Percentiles rank a stretch among this genome's conserved stretches.
Conservation (phyloP, 2,329 filamentous ascomycete species). For the Dryadomyces quercivorus region DNA sequence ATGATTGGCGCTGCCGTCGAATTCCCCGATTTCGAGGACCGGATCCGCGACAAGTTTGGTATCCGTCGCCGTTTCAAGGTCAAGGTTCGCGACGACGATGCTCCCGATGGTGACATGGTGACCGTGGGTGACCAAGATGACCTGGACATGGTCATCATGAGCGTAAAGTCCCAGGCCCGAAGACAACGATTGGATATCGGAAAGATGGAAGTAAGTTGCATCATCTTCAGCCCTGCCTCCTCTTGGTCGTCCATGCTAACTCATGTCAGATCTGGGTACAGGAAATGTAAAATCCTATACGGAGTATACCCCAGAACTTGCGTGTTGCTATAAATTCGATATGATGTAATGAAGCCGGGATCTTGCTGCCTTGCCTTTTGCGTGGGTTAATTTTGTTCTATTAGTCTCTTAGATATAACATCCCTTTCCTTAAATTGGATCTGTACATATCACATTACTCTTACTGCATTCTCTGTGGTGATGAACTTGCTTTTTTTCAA, state of each 20-base stretch:
- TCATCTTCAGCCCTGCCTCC: background rate
- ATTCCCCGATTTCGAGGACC: conserved; percentile 66
- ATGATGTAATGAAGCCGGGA: conserved; percentile 1
- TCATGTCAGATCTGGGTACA: conserved; percentile 20
- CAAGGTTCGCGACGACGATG: conserved; percentile 73
- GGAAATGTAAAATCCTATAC: conserved; percentile 14
- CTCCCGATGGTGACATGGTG: conserved; percentile 71
- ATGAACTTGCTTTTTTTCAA: too few species aligned
- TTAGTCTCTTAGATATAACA: too few species aligned
- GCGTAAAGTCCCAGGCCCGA: conserved; percentile 53
- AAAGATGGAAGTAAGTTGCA: conserved; percentile 77
- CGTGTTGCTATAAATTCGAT: background rate
- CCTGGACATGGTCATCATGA: conserved; percentile 72
- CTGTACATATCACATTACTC: too few species aligned
- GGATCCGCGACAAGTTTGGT: conserved; percentile 78
- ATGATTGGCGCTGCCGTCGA: conserved; percentile 65
- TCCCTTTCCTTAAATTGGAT: too few species aligned
- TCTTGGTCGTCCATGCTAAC: background rate
- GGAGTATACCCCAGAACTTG: background rate
- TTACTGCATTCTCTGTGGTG: too few species aligned
- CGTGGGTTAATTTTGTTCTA: background rate
- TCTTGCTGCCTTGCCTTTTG: background rate
- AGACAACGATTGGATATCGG: conserved; percentile 71
- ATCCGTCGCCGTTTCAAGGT: conserved; percentile 72
- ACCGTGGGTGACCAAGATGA: conserved; percentile 96